These are phyloP conservation scores for Saccharomycopsis babjevae DNA, from an alignment of 805 yeast genomes.

Conservation along the genomic window DNA sequence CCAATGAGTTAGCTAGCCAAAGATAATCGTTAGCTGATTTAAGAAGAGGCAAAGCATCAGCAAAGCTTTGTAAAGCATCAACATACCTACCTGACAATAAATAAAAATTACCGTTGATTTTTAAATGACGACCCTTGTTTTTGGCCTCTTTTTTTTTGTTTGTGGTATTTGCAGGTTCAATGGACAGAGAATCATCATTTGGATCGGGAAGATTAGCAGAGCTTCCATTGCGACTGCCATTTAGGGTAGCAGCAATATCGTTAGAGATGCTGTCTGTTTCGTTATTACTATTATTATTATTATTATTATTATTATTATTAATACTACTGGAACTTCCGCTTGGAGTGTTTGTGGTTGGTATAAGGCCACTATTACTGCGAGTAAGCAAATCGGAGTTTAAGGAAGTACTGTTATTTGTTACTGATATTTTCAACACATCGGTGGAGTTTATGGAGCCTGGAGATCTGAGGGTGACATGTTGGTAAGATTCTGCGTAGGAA, in stretches of 20 bases:
- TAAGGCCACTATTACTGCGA: constrained; percentile 14
- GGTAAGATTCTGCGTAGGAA: constrained; percentile 59
- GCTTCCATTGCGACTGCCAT: constrained; percentile 4
- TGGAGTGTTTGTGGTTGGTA: neutral
- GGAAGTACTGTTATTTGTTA: constrained; percentile 27
- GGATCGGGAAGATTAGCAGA: neutral
- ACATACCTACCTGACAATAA: constrained; percentile 69
- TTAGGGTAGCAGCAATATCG: neutral
- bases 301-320: too few relatives aligned
- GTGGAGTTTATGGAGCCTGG: constrained; percentile 58
- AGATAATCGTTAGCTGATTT: constrained; percentile 60
- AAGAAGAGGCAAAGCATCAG: constrained; percentile 57
- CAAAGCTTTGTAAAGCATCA: constrained; percentile 61
- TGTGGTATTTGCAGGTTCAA: neutral
- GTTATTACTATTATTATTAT: neutral
- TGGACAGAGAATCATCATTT: neutral
- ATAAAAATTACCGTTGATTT: constrained; percentile 66
- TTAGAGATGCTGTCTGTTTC: neutral
- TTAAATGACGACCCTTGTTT: constrained; percentile 63
- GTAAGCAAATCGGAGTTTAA: constrained; percentile 10
- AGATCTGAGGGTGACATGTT: constrained; percentile 72
- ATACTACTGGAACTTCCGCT: constrained; percentile 4
- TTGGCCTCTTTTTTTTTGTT: constrained; percentile 29
- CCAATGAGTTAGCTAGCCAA: constrained; percentile 87
- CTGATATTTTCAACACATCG: constrained; percentile 32